phyloP scores from a whole-genome alignment of 768 basidiomycete genomes.

The Trametes meyenii region DNA sequence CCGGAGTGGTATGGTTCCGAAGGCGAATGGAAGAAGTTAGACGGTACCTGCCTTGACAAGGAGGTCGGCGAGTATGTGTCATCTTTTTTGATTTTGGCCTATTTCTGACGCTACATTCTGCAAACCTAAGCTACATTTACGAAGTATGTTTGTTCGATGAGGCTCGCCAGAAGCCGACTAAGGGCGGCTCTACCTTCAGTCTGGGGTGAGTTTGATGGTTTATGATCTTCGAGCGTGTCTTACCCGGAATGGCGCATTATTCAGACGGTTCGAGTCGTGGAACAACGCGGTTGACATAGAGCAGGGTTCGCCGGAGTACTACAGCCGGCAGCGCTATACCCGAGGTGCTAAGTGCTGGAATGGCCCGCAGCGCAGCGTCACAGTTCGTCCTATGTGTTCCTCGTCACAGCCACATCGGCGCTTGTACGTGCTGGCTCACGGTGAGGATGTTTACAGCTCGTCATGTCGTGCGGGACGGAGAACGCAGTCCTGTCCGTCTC shows the following conservation, averaged over 20 bases:
- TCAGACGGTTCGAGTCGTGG: slow-evolving; percentile 81
- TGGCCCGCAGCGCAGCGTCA: slow-evolving; percentile 85
- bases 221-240: neutral
- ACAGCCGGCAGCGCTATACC: slow-evolving; percentile 80
- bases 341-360: slow-evolving; percentile 94
- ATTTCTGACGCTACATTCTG: neutral
- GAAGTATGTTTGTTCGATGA: slow-evolving; percentile 91
- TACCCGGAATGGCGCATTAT: slow-evolving; percentile 8
- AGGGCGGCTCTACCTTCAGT: slow-evolving; percentile 72
- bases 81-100: neutral
- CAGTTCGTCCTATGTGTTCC: slow-evolving; percentile 44
- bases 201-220: slow-evolving; percentile 67
- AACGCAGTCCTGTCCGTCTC: slow-evolving; percentile 76
- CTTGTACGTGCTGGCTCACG: neutral
- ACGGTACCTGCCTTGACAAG: slow-evolving; percentile 76
- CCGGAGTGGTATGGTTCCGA: slow-evolving; percentile 68
- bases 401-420: neutral
- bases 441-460: slow-evolving; percentile 52
- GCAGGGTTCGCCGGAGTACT: slow-evolving; percentile 72
- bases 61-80: slow-evolving; percentile 86
- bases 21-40: slow-evolving; percentile 97
- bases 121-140: slow-evolving; percentile 77
- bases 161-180: slow-evolving; percentile 85
- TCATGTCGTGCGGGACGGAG: slow-evolving; percentile 83
- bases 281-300: slow-evolving; percentile 59